Conservation (phyloP, 2,329 filamentous ascomycete genomes). For the Pseudocercospora macadamiae region DNA sequence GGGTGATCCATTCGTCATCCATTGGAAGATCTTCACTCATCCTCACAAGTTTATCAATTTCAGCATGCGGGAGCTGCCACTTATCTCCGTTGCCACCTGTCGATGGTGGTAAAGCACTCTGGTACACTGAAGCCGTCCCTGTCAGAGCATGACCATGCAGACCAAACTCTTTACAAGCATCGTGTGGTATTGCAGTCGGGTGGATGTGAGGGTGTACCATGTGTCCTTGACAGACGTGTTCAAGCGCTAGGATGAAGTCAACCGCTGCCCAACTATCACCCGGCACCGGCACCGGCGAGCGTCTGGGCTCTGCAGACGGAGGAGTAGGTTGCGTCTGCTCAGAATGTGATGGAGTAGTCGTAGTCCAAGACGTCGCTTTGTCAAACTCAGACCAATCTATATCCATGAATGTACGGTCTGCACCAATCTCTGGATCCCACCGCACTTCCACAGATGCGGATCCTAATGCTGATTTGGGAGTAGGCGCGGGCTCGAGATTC, state of each 20-base stretch:
- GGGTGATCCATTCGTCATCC: conserved; percentile 30
- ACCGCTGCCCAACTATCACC: conserved; percentile 27
- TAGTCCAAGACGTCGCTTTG: conserved; percentile 4
- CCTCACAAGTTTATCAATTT: conserved; percentile 32
- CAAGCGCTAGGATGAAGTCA: conserved; percentile 33
- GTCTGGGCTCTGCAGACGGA: not conserved
- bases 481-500: not conserved
- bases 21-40: conserved; percentile 25
- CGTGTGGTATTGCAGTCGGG: conserved; percentile 10
- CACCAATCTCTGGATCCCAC: conserved; percentile 24
- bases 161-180: not conserved
- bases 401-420: conserved; percentile 25
- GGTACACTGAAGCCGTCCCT: conserved; percentile 23
- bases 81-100: conserved; percentile 5
- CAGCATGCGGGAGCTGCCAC: conserved; percentile 31
- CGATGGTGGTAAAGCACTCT: conserved; percentile 16
- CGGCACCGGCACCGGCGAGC: not conserved
- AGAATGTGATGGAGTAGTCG: not conserved
- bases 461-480: not conserved
- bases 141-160: conserved; percentile 27
- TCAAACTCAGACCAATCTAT: conserved; percentile 20
- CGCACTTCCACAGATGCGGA: conserved; percentile 21
- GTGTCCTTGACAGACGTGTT: conserved; percentile 29
- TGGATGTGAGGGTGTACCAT: conserved; percentile 25
- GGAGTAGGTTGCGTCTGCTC: not conserved